Percentiles rank a stretch among this genome's conserved stretches.
These are phyloP conservation scores for Aspergillus saccharolyticus DNA, from an alignment of 495 filamentous ascomycete genomes.

Conservation along the genomic window DNA sequence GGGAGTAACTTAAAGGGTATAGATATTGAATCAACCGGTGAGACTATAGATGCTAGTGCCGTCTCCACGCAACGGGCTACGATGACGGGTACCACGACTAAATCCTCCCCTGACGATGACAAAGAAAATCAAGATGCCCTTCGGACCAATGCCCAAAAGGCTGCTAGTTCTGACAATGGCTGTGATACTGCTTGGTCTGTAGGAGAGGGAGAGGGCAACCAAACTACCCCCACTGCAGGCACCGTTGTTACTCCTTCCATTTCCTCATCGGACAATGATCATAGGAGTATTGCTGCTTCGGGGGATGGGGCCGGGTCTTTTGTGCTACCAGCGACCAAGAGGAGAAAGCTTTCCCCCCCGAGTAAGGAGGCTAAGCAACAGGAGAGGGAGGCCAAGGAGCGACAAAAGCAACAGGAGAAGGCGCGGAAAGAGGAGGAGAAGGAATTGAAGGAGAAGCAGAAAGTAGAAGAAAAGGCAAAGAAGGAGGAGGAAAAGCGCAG, in stretches of 20 bases:
- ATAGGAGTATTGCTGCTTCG: neutral
- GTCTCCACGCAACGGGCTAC: neutral
- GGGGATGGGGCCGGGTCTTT: neutral
- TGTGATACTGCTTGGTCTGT: neutral
- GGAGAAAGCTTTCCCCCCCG: slow-evolving; percentile 48
- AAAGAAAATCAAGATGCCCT: slow-evolving; percentile 5
- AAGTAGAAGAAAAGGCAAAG: slow-evolving; percentile 43
- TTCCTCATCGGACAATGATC: neutral
- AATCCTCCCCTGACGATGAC: neutral
- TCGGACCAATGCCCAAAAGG: neutral
- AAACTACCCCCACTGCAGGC: neutral
- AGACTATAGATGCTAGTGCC: neutral
- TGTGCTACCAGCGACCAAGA: slow-evolving; percentile 33
- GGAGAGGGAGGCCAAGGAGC: slow-evolving; percentile 49
- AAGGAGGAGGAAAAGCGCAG: slow-evolving; percentile 37
- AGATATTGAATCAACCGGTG: neutral
- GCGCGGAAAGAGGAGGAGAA: slow-evolving; percentile 43
- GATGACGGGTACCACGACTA: neutral
- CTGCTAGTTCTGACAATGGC: neutral
- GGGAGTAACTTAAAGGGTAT: neutral
- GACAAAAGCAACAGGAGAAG: slow-evolving; percentile 39
- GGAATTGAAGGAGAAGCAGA: slow-evolving; percentile 39
- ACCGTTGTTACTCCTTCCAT: neutral
- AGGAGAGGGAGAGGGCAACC: neutral
- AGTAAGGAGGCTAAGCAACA: slow-evolving; percentile 50